A percentile compares a stretch with the other conserved stretches of the same genome.
These are phyloP conservation scores for Petunia secreta DNA, from an alignment of 257 asterid genomes.

Conservation along the genomic window DNA sequence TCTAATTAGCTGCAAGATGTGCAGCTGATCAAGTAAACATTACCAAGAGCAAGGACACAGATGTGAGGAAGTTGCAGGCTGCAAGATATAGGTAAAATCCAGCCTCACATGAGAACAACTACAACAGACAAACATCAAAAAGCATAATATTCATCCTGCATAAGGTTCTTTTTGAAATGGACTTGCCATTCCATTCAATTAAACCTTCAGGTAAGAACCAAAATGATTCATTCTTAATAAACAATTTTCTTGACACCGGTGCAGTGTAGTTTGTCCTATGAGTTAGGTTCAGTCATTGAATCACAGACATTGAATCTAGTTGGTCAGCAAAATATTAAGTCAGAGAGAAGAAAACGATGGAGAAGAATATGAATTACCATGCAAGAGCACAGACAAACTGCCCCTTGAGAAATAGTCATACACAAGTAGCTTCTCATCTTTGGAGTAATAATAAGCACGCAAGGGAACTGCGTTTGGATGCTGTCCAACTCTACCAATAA, in stretches of 20 bases:
- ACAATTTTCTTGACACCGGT: not conserved
- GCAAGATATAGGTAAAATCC: not conserved
- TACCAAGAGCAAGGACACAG: not conserved
- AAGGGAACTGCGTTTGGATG: conserved; percentile 75
- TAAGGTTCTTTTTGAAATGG: not conserved
- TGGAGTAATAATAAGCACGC: conserved; percentile 95
- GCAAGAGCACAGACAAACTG: conserved; percentile 77
- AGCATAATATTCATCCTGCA: not conserved
- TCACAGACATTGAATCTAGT: not conserved
- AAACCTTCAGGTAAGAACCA: not conserved
- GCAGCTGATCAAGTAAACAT: not conserved
- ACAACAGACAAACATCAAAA: not conserved
- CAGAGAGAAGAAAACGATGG: conserved; percentile 17
- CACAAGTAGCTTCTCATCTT: conserved; percentile 93
- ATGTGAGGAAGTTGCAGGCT: not conserved
- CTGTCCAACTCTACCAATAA: conserved; percentile 78
- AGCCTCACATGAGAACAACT: not conserved
- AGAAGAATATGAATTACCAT: conserved; percentile 52
- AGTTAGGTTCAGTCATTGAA: not conserved
- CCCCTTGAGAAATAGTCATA: conserved; percentile 74
- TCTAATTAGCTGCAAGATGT: not conserved
- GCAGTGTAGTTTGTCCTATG: not conserved
- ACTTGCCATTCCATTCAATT: not conserved
- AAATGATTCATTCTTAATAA: not conserved
- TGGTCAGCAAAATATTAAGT: not conserved